phyloP scores from a whole-genome alignment of 768 basidiomycete genomes.

The Xerocomus potaroensis region DNA sequence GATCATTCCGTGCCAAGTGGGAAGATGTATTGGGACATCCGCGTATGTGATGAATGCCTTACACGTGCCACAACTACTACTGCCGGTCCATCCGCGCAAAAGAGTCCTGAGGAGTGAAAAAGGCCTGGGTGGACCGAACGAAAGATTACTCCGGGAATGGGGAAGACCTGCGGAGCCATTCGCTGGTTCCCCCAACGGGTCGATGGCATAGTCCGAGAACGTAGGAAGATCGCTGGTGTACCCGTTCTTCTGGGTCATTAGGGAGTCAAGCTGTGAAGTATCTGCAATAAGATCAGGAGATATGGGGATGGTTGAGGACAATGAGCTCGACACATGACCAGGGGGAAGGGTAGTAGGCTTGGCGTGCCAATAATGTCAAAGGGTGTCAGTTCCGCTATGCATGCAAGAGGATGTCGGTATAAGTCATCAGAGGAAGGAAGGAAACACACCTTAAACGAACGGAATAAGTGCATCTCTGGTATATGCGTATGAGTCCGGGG shows the following conservation, averaged over 20 bases:
- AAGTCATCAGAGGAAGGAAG: slow-evolving; percentile 3
- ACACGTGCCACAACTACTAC: too few species aligned
- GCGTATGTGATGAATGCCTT: too few species aligned
- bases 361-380: slow-evolving; percentile 29
- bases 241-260: slow-evolving; percentile 69
- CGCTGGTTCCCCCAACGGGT: slow-evolving; percentile 60
- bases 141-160: too few species aligned
- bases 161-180: too few species aligned
- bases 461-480: slow-evolving; percentile 77
- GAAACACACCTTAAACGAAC: slow-evolving; percentile 62
- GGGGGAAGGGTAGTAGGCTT: slow-evolving; percentile 25
- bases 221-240: slow-evolving; percentile 64
- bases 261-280: slow-evolving; percentile 45
- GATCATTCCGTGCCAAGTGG: too few species aligned
- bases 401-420: slow-evolving; percentile 9
- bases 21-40: too few species aligned
- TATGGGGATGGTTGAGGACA: slow-evolving; percentile 38
- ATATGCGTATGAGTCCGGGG: slow-evolving; percentile 71
- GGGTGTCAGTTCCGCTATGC: slow-evolving; percentile 38
- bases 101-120: too few species aligned
- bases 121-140: too few species aligned
- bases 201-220: slow-evolving; percentile 66
- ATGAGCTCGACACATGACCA: slow-evolving; percentile 34
- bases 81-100: too few species aligned
- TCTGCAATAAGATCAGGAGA: slow-evolving; percentile 50